Conservation (phyloP, 768 basidiomycete genomes). For the Pleurotus platypus region DNA sequence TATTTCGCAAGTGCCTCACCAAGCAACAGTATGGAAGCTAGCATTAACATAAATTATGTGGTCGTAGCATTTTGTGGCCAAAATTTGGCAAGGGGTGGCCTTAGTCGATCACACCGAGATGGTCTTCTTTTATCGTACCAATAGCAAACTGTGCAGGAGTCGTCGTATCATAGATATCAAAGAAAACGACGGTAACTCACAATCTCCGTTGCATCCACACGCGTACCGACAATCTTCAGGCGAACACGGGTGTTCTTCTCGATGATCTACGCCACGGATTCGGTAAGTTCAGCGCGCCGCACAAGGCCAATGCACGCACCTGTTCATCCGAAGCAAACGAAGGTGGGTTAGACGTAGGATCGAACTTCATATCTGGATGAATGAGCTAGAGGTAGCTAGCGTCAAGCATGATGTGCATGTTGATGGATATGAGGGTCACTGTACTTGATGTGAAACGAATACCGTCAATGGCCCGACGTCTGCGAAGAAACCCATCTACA, state of each 20-base stretch:
- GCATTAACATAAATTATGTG: no score
- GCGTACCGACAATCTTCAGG: slow-evolving; percentile 96
- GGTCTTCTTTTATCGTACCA: slow-evolving; percentile 97
- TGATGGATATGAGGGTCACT: slow-evolving; percentile 17
- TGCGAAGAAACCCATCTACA: slow-evolving; percentile 97
- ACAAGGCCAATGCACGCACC: slow-evolving; percentile 34
- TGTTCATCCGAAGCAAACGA: slow-evolving; percentile 91
- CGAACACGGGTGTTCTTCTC: slow-evolving; percentile 91
- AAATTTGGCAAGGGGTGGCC: not conserved
- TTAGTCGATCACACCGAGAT: slow-evolving; percentile 87
- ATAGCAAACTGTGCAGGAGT: slow-evolving; percentile 77
- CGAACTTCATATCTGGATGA: slow-evolving; percentile 91
- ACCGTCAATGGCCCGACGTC: slow-evolving; percentile 93
- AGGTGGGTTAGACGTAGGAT: slow-evolving; percentile 96
- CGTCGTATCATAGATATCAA: not conserved
- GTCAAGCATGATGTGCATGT: slow-evolving; percentile 5
- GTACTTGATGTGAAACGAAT: slow-evolving; percentile 93
- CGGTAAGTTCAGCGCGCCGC: not conserved
- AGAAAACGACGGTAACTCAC: slow-evolving; percentile 41
- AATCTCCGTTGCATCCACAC: slow-evolving; percentile 97
- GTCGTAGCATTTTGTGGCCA: no score
- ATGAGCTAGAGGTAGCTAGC: slow-evolving; percentile 59
- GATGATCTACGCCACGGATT: slow-evolving; percentile 56
- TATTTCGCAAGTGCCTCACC: no score
- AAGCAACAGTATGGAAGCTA: no score